Conservation (phyloP, 805 yeast genomes). For the Saturnispora diversa region DNA sequence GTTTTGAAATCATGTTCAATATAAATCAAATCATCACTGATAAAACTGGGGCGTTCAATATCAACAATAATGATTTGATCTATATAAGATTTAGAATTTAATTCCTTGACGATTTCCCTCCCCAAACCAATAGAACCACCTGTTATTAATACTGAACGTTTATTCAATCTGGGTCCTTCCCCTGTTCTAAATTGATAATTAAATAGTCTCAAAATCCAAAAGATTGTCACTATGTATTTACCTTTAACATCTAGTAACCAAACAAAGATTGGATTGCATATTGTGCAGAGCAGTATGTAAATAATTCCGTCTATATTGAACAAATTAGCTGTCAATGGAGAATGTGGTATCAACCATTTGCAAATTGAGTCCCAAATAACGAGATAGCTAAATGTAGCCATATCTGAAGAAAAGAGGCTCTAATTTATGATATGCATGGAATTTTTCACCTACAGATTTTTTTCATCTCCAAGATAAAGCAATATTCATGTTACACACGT, state of each 20-base stretch:
- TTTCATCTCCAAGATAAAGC: too few species aligned
- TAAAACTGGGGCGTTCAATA: slow-evolving; percentile 14
- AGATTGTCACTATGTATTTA: slow-evolving; percentile 6
- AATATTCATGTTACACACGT: too few species aligned
- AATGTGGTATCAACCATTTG: slow-evolving; percentile 5
- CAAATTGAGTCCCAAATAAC: not conserved
- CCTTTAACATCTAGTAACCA: slow-evolving; percentile 9
- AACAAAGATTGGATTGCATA: slow-evolving; percentile 13
- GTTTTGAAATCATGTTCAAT: slow-evolving; percentile 22
- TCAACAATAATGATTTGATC: slow-evolving; percentile 31
- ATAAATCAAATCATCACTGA: slow-evolving; percentile 20
- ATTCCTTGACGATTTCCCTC: slow-evolving; percentile 28
- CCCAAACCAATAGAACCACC: slow-evolving; percentile 52
- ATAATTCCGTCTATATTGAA: slow-evolving; percentile 14
- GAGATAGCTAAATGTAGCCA: not conserved
- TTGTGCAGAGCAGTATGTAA: slow-evolving; percentile 7
- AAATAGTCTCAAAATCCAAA: slow-evolving; percentile 20
- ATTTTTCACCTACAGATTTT: too few species aligned
- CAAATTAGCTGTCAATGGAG: slow-evolving; percentile 4
- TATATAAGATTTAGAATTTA: not conserved
- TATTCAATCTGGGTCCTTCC: not conserved
- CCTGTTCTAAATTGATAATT: slow-evolving; percentile 12
- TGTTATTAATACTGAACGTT: slow-evolving; percentile 22
- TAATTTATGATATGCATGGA: too few species aligned
- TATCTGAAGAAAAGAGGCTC: not conserved